These are phyloP conservation scores for Ensete glaucum DNA, from an alignment of 176 grass and related monocot genomes.

Conservation along the genomic window DNA sequence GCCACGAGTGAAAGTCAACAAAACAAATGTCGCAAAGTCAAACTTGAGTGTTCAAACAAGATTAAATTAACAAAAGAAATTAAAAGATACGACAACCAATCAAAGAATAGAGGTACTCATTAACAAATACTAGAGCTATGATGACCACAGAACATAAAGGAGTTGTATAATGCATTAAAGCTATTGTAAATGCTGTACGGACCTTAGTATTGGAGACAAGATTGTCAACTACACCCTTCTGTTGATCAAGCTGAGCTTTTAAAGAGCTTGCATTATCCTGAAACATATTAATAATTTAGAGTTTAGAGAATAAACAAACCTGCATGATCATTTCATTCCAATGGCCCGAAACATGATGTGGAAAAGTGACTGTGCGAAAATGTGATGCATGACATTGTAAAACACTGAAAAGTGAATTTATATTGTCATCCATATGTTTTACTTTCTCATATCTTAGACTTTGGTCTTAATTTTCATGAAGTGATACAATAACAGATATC, in stretches of 20 bases:
- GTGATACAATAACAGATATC: not conserved
- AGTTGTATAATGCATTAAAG: too few species aligned
- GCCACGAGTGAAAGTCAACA: not conserved
- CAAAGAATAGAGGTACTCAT: not conserved
- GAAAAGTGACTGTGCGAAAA: not conserved
- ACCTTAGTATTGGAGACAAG: conserved; percentile 87
- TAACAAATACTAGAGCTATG: too few species aligned
- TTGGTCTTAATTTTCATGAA: not conserved
- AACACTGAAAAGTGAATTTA: not conserved
- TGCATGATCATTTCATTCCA: not conserved
- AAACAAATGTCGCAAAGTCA: not conserved
- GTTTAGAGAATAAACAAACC: not conserved
- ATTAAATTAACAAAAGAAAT: not conserved
- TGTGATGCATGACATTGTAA: not conserved
- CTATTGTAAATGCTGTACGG: conserved; percentile 3
- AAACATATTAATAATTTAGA: conserved; percentile 17
- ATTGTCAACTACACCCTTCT: conserved; percentile 84
- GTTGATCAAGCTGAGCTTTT: conserved; percentile 85
- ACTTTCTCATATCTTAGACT: not conserved
- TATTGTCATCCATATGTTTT: not conserved
- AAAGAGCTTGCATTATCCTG: conserved; percentile 96
- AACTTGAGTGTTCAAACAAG: not conserved
- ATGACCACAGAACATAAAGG: too few species aligned
- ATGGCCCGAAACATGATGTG: not conserved
- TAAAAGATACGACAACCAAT: not conserved